phyloP scores from a whole-genome alignment of 2,329 filamentous ascomycete genomes.

The Aspergillus floridensis region DNA sequence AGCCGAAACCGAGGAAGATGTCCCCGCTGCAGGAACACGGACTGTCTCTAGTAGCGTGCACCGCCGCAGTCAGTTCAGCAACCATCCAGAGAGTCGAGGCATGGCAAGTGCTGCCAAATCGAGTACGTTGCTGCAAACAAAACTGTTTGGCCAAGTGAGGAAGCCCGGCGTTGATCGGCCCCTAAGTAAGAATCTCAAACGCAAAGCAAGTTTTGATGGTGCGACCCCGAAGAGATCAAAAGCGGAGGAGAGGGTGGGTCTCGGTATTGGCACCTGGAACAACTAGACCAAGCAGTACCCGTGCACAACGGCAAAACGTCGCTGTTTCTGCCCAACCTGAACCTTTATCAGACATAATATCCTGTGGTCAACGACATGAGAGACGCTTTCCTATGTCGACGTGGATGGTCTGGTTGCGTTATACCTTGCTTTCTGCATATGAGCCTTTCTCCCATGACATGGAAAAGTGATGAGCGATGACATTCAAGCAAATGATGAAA shows the following conservation, averaged over 20 bases:
- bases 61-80: conserved; percentile 53
- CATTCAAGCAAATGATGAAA: conserved; percentile 12
- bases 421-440: not conserved
- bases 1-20: conserved; percentile 60
- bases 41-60: conserved; percentile 74
- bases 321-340: not conserved
- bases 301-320: conserved; percentile 24
- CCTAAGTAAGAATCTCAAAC: conserved; percentile 31
- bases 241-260: conserved; percentile 50
- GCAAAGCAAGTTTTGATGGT: conserved; percentile 41
- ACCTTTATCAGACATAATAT: not conserved
- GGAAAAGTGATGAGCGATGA: conserved; percentile 22
- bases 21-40: conserved; percentile 73
- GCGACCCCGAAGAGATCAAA: conserved; percentile 51
- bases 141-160: conserved; percentile 61
- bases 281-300: conserved; percentile 15
- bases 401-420: not conserved
- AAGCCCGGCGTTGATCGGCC: conserved; percentile 50
- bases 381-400: not conserved
- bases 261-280: conserved; percentile 53
- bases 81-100: conserved; percentile 35
- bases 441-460: not conserved
- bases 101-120: conserved; percentile 41
- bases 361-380: not conserved
- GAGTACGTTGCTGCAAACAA: conserved; percentile 57